Evolutionary conservation across 1,284 basidiomycete genomes (phyloP).

Genomic region (Neolentinus lepideus): DNA sequence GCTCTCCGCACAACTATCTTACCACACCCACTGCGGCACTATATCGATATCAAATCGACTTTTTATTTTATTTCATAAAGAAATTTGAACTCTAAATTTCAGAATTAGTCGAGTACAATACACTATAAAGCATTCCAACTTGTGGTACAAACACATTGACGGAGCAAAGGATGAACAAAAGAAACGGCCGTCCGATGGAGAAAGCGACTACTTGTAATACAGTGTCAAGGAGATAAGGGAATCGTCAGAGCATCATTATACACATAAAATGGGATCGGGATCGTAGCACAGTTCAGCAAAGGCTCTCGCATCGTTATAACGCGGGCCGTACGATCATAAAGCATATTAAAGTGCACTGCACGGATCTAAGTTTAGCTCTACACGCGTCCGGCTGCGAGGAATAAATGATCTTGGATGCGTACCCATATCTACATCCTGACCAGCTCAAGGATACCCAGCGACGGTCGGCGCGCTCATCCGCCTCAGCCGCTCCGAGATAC

Average conservation of each 20-base stretch:
- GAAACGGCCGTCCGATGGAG: background rate
- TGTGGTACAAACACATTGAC: background rate
- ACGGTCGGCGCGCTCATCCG: constrained; percentile 1
- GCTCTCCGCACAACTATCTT: no score
- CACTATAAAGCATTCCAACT: background rate
- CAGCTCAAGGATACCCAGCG: background rate
- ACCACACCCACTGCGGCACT: background rate
- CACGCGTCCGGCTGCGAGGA: background rate
- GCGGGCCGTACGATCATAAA: no score
- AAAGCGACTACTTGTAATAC: background rate
- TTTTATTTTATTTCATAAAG: no score
- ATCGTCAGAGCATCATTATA: background rate
- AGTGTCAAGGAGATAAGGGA: background rate
- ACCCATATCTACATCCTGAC: background rate
- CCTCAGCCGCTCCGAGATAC: background rate
- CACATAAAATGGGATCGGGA: background rate
- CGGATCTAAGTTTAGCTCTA: background rate
- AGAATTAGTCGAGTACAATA: background rate
- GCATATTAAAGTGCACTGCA: background rate
- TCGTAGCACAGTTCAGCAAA: background rate
- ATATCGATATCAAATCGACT: no score
- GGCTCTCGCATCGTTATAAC: background rate
- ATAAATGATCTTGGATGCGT: background rate
- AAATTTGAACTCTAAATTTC: background rate
- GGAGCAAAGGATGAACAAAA: no score